Conservation (phyloP, 1,139 yeast genomes). For the Yamadazyma atlantica region DNA sequence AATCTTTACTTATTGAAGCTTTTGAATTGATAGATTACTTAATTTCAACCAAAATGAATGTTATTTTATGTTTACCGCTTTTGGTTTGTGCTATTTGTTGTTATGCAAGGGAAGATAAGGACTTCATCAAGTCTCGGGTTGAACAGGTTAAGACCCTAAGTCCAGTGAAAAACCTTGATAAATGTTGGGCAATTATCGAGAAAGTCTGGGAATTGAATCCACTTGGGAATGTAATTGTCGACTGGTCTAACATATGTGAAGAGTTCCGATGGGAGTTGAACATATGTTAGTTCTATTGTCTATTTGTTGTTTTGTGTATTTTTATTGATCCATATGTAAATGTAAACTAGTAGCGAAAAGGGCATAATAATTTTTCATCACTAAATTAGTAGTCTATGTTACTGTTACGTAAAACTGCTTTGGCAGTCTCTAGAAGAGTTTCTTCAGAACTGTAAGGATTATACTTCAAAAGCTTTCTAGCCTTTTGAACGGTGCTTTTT, state of each 20-base stretch:
- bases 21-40: conserved; percentile 9
- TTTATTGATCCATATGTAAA: neutral
- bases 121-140: conserved; percentile 8
- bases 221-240: conserved; percentile 21
- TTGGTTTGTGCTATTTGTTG: conserved; percentile 26
- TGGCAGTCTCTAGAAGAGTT: neutral
- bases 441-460: neutral
- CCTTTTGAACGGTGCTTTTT: conserved; percentile 4
- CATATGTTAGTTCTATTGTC: conserved; percentile 15
- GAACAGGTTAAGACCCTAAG: conserved; percentile 16
- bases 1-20: conserved; percentile 3
- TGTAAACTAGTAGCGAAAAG: neutral
- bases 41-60: conserved; percentile 11
- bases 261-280: conserved; percentile 28
- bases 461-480: conserved; percentile 4
- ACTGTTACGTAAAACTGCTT: neutral
- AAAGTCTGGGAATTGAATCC: conserved; percentile 29
- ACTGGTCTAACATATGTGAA: conserved; percentile 31
- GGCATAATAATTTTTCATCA: neutral
- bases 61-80: conserved; percentile 16
- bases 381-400: neutral
- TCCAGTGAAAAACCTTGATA: conserved; percentile 22
- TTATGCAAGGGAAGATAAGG: conserved; percentile 18
- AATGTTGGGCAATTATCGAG: conserved; percentile 21
- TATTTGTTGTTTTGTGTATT: neutral